Evolutionary conservation across 371 early-diverging fungal genomes (phyloP).

Genomic region (Actinomortierella wolfii): DNA sequence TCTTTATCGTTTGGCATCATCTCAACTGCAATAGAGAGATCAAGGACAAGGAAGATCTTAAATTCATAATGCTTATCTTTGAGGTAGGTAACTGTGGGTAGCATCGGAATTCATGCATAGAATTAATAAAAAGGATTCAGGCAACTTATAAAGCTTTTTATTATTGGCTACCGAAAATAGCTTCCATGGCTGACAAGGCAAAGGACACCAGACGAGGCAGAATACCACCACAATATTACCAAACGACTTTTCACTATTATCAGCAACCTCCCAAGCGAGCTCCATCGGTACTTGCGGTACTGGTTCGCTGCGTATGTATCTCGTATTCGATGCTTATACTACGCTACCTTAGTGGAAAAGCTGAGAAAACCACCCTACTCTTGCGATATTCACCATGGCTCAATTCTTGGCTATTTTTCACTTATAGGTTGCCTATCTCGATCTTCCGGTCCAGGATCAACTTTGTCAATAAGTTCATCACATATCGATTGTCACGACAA

Average conservation of each 20-base stretch:
- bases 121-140: neutral
- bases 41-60: conserved; percentile 64
- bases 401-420: neutral
- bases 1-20: neutral
- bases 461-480: conserved; percentile 78
- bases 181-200: conserved; percentile 74
- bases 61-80: conserved; percentile 81
- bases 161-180: conserved; percentile 32
- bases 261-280: conserved; percentile 74
- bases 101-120: neutral
- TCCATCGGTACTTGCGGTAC: conserved; percentile 77
- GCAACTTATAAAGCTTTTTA: neutral
- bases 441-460: conserved; percentile 76
- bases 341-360: neutral
- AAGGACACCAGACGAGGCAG: conserved; percentile 67
- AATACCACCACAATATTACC: conserved; percentile 73
- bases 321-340: neutral
- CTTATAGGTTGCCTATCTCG: conserved; percentile 58
- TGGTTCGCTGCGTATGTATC: conserved; percentile 72
- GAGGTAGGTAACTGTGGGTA: conserved; percentile 78
- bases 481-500: conserved; percentile 75
- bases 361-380: neutral
- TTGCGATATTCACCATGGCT: neutral
- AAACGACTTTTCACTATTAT: conserved; percentile 76
- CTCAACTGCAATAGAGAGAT: conserved; percentile 48